Evolutionary conservation across 164 flowering plant genomes (phyloP).

Genomic region (Nelumbo lutea): DNA sequence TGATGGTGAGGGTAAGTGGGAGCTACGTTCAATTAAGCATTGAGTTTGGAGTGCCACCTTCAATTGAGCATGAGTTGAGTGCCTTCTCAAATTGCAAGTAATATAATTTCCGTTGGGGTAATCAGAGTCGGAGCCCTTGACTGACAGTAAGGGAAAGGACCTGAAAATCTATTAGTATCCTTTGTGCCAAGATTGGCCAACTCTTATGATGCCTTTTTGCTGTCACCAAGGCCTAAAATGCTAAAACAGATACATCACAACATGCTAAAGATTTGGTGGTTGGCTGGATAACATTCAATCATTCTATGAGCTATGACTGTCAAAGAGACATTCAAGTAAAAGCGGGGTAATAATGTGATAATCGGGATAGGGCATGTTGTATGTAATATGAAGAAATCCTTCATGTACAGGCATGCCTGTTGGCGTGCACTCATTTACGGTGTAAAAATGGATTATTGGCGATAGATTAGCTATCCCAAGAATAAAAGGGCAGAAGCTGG

Average conservation of each 20-base stretch:
- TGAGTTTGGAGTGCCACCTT: neutral
- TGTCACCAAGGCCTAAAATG: neutral
- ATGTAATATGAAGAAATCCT: conserved; percentile 10
- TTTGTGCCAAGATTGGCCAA: neutral
- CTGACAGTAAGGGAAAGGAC: no score
- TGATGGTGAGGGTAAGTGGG: conserved; percentile 98
- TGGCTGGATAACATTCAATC: neutral
- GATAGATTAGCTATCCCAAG: neutral
- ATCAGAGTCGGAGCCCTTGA: neutral
- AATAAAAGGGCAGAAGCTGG: conserved; percentile 1
- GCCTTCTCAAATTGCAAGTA: no score
- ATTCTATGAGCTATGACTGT: neutral
- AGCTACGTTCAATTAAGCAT: conserved; percentile 62
- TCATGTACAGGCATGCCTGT: conserved; percentile 14
- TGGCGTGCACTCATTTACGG: conserved; percentile 4
- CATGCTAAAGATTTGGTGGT: neutral
- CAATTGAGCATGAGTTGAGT: no score
- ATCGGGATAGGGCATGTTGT: neutral
- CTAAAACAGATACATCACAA: neutral
- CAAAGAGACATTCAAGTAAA: neutral
- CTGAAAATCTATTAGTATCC: neutral
- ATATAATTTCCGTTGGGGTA: neutral
- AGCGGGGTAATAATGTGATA: neutral
- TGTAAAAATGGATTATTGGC: conserved; percentile 3
- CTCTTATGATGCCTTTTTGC: neutral